Evolutionary conservation across 1,284 basidiomycete species (phyloP).

Genomic region (Lentinus polychrous): DNA sequence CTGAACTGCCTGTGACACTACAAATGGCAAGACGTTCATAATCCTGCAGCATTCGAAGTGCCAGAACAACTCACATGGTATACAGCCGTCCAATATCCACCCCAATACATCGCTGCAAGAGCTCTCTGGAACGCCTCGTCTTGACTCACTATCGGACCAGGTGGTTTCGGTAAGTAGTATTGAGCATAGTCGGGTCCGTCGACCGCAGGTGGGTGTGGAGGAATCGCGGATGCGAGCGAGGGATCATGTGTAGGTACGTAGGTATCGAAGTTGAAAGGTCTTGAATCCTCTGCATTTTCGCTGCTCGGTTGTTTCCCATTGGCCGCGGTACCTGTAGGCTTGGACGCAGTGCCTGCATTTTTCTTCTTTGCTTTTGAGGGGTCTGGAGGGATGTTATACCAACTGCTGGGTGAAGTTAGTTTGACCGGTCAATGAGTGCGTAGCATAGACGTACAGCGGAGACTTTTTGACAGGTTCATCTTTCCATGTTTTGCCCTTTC

Average conservation of each 20-base stretch:
- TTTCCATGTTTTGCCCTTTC: slow-evolving; percentile 66
- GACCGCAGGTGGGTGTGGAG: slow-evolving; percentile 17
- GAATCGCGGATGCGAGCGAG: slow-evolving; percentile 30
- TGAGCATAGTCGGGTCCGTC: slow-evolving; percentile 14
- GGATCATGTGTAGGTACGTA: slow-evolving; percentile 66
- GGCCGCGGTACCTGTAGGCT: slow-evolving; percentile 10
- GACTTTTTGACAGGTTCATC: slow-evolving; percentile 59
- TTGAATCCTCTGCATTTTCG: slow-evolving; percentile 33
- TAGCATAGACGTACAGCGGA: slow-evolving; percentile 47
- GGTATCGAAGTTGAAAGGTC: slow-evolving; percentile 60
- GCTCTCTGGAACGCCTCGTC: slow-evolving; percentile 73
- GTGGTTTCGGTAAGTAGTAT: slow-evolving; percentile 23
- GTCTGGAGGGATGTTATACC: slow-evolving; percentile 66
- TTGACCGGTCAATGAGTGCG: background rate
- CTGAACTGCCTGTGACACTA: slow-evolving; percentile 3
- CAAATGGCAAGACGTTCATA: slow-evolving; percentile 8
- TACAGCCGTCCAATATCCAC: slow-evolving; percentile 77
- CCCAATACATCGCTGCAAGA: slow-evolving; percentile 73
- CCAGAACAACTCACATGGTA: slow-evolving; percentile 49
- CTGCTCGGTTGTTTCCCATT: slow-evolving; percentile 7
- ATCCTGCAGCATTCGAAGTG: background rate
- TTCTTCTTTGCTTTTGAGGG: slow-evolving; percentile 21
- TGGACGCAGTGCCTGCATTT: slow-evolving; percentile 7
- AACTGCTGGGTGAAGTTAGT: slow-evolving; percentile 34
- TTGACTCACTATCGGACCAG: slow-evolving; percentile 39